Percentiles rank a stretch among this genome's conserved stretches.
These are phyloP conservation scores for Psilocybe sp. DNA, from an alignment of 768 basidiomycete genomes.

Conservation along the genomic window DNA sequence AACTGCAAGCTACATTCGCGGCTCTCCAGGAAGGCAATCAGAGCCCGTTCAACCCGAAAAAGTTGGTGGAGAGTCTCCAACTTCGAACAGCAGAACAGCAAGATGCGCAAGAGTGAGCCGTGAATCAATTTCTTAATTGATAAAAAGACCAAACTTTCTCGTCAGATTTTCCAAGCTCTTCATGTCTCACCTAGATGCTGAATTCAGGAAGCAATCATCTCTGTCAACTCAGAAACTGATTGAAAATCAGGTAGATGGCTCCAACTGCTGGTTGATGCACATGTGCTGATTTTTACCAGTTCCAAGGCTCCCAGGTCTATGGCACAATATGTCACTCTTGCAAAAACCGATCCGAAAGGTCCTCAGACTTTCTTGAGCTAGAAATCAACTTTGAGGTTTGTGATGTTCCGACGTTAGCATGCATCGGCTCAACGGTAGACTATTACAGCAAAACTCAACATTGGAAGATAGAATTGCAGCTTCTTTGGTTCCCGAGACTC, in stretches of 20 bases:
- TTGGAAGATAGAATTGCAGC: slow-evolving; percentile 73
- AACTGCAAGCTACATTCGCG: slow-evolving; percentile 79
- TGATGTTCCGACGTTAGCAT: not conserved
- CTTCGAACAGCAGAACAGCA: slow-evolving; percentile 86
- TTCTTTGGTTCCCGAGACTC: slow-evolving; percentile 63
- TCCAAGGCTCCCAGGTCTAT: slow-evolving; percentile 83
- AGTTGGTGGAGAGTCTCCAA: slow-evolving; percentile 81
- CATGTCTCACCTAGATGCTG: slow-evolving; percentile 81
- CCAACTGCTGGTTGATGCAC: not conserved
- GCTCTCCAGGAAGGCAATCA: slow-evolving; percentile 75
- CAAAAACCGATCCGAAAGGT: slow-evolving; percentile 60
- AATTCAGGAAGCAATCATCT: slow-evolving; percentile 80
- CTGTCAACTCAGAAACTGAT: slow-evolving; percentile 66
- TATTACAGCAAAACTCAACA: slow-evolving; percentile 62
- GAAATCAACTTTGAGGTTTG: slow-evolving; percentile 80
- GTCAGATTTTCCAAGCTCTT: slow-evolving; percentile 91
- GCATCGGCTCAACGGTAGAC: not conserved
- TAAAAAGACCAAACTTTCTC: slow-evolving; percentile 7
- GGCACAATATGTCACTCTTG: slow-evolving; percentile 78
- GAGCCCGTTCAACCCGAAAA: slow-evolving; percentile 77
- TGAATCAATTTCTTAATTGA: not conserved
- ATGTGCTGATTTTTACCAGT: slow-evolving; percentile 42
- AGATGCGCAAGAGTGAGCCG: slow-evolving; percentile 89
- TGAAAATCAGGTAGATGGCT: slow-evolving; percentile 56
- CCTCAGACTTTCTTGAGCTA: slow-evolving; percentile 79